phyloP scores from a whole-genome alignment of 2,329 filamentous ascomycete genomes.

The Beauveria australis region DNA sequence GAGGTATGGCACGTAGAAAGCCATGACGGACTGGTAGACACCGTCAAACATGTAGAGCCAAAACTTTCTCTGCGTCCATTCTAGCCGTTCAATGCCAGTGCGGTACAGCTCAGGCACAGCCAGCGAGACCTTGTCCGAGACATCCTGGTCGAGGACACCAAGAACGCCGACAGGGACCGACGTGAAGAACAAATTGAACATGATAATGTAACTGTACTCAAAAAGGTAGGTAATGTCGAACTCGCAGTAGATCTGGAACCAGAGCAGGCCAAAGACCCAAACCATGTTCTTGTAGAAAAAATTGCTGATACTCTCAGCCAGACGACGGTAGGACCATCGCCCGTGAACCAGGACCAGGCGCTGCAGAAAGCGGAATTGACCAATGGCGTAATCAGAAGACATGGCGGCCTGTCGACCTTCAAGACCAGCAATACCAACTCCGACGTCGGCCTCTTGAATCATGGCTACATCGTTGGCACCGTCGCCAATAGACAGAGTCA shows the following conservation, averaged over 20 bases:
- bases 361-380: slow-evolving; percentile 84
- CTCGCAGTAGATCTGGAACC: slow-evolving; percentile 93
- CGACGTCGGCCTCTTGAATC: slow-evolving; percentile 97
- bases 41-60: slow-evolving; percentile 96
- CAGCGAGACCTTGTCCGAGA: slow-evolving; percentile 86
- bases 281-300: slow-evolving; percentile 99
- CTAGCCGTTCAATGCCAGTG: slow-evolving; percentile 86
- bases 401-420: slow-evolving; percentile 90
- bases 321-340: slow-evolving; percentile 88
- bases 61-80: slow-evolving; percentile 95
- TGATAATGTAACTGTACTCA: slow-evolving; percentile 94
- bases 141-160: slow-evolving; percentile 94
- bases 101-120: slow-evolving; percentile 94
- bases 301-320: slow-evolving; percentile 91
- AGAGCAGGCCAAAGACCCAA: slow-evolving; percentile 94
- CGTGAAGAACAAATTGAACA: slow-evolving; percentile 96
- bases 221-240: slow-evolving; percentile 96
- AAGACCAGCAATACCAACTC: slow-evolving; percentile 87
- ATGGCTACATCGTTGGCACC: slow-evolving; percentile 95
- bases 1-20: slow-evolving; percentile 87
- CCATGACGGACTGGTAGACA: slow-evolving; percentile 86
- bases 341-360: slow-evolving; percentile 83
- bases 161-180: slow-evolving; percentile 91
- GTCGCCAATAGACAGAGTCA: slow-evolving; percentile 89
- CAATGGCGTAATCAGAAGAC: slow-evolving; percentile 94